Conservation (phyloP, 1,284 basidiomycete genomes). For the Cutaneotrichosporon sp. region DNA sequence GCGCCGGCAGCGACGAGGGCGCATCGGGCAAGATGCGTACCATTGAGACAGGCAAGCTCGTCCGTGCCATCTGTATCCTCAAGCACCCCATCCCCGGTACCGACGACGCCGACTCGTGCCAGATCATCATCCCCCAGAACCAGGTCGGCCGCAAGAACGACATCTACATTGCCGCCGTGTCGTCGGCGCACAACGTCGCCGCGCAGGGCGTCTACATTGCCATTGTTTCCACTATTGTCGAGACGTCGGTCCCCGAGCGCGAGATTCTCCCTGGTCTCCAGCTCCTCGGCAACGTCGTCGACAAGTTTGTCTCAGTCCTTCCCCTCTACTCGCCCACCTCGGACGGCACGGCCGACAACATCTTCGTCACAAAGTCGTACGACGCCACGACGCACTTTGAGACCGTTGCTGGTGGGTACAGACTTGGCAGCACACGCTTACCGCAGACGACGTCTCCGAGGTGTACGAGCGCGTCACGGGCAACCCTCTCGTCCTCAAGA, state of each 20-base stretch:
- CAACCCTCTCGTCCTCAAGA: conserved; percentile 46
- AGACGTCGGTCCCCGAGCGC: conserved; percentile 81
- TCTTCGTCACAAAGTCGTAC: conserved; percentile 82
- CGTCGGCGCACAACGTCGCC: conserved; percentile 93
- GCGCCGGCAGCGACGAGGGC: conserved; percentile 55
- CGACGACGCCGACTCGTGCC: conserved; percentile 81
- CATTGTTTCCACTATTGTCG: conserved; percentile 97
- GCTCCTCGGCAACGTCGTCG: conserved; percentile 86
- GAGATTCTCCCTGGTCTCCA: conserved; percentile 89
- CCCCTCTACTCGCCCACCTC: conserved; percentile 86
- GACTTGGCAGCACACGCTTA: background rate
- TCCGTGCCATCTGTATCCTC: conserved; percentile 94
- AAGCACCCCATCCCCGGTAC: conserved; percentile 98
- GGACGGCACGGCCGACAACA: conserved; percentile 62
- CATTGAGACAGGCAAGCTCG: conserved; percentile 87
- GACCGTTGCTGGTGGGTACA: conserved; percentile 62
- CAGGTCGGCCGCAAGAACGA: conserved; percentile 94
- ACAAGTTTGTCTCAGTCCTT: conserved; percentile 93
- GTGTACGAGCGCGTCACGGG: conserved; percentile 77
- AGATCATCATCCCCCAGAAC: conserved; percentile 99
- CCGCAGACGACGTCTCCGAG: conserved; percentile 75
- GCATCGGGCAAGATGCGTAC: conserved; percentile 70
- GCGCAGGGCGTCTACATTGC: conserved; percentile 92
- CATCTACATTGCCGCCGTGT: conserved; percentile 98
- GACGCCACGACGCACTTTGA: conserved; percentile 99